Percentiles rank a stretch among this genome's conserved stretches.
Conservation (phyloP, 306 rosid genomes). For the Cicer yamashitae region DNA sequence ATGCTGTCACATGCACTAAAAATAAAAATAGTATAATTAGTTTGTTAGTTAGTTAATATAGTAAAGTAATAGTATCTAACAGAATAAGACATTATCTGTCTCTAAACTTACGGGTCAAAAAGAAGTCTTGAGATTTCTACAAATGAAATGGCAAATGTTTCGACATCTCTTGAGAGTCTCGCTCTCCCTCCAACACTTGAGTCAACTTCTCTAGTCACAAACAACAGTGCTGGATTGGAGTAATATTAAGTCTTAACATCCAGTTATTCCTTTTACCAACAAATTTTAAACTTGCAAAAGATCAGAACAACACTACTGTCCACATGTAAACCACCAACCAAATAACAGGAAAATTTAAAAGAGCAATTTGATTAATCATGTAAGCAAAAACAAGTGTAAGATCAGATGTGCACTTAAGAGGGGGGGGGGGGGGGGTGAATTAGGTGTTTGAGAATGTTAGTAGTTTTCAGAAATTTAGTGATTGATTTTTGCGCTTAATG, state of each 20-base stretch:
- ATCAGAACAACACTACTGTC: conserved; percentile 14
- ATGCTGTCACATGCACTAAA: conserved; percentile 84
- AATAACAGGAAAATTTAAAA: neutral
- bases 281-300: conserved; percentile 6
- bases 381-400: no score
- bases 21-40: conserved; percentile 27
- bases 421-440: no score
- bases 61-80: conserved; percentile 28
- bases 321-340: conserved; percentile 1
- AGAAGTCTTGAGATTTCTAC: conserved; percentile 86
- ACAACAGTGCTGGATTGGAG: conserved; percentile 33
- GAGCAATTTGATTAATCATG: neutral
- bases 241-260: conserved; percentile 13
- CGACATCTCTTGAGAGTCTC: conserved; percentile 83
- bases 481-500: no score
- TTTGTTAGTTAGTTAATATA: conserved; percentile 25
- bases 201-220: conserved; percentile 76
- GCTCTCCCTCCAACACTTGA: conserved; percentile 83
- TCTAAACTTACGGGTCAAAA: conserved; percentile 70
- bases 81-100: conserved; percentile 21
- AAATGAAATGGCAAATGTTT: conserved; percentile 88
- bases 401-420: no score
- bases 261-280: conserved; percentile 17
- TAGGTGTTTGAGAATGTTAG: no score
- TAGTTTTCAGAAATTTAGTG: no score